Evolutionary conservation across 2,329 filamentous ascomycete species (phyloP).

Genomic region (Dryadomyces quercus-mongolicae): DNA sequence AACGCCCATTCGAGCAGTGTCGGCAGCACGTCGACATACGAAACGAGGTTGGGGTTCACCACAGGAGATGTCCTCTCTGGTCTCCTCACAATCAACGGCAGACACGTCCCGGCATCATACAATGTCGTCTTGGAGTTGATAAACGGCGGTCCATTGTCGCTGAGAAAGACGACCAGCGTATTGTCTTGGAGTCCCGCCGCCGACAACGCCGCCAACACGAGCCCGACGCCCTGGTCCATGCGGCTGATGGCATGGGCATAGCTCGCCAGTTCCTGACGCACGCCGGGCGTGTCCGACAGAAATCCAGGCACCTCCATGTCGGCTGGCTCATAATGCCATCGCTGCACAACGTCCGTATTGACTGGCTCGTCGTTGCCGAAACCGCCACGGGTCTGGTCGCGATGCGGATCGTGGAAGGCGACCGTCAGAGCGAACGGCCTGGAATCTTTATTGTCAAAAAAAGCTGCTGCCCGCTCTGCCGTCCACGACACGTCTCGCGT

Average conservation of each 20-base stretch:
- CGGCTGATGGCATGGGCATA: constrained; percentile 29
- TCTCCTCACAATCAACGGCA: constrained; percentile 28
- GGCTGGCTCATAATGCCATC: constrained; percentile 14
- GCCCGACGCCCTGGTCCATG: constrained; percentile 27
- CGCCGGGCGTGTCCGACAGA: constrained; percentile 26
- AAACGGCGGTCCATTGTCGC: constrained; percentile 36
- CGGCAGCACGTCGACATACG: constrained; percentile 32
- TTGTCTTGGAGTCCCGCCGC: constrained; percentile 18
- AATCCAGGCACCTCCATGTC: constrained; percentile 28
- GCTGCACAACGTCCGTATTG: constrained; percentile 13
- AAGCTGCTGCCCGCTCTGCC: constrained; percentile 23
- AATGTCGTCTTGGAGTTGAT: constrained; percentile 39
- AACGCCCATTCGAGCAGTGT: constrained; percentile 29
- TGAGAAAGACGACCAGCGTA: constrained; percentile 33
- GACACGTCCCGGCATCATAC: constrained; percentile 31
- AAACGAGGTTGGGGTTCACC: constrained; percentile 30
- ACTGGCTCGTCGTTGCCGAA: constrained; percentile 30
- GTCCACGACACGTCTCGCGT: constrained; percentile 29
- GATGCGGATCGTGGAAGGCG: constrained; percentile 33
- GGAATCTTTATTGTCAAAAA: constrained; percentile 23
- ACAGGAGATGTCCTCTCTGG: constrained; percentile 17
- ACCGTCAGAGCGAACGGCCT: constrained; percentile 32
- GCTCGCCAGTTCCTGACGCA: constrained; percentile 27
- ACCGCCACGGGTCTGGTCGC: constrained; percentile 25
- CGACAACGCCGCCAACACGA: constrained; percentile 24